A percentile compares a stretch with the other conserved stretches of the same genome.
These are phyloP conservation scores for Chaetomium cochliodes DNA, from an alignment of 495 filamentous ascomycete species.

Conservation along the genomic window DNA sequence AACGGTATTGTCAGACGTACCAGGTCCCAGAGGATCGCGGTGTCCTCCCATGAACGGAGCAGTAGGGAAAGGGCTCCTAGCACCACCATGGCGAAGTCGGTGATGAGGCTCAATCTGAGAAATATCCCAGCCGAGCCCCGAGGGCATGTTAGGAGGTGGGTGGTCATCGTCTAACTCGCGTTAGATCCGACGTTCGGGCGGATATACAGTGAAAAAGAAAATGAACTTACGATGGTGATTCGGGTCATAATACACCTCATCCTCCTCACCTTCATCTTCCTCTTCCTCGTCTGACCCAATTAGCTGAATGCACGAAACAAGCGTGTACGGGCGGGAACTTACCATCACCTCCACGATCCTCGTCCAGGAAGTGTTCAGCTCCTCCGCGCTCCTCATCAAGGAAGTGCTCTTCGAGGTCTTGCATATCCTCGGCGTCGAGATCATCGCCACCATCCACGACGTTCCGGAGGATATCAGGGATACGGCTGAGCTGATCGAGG, in stretches of 20 bases:
- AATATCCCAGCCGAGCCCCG: constrained; percentile 50
- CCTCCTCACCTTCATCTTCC: constrained; percentile 69
- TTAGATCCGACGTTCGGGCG: constrained; percentile 27
- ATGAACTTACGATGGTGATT: constrained; percentile 65
- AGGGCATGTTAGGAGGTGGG: constrained; percentile 38
- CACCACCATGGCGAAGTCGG: constrained; percentile 33
- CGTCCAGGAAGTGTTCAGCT: constrained; percentile 66
- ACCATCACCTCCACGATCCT: constrained; percentile 63
- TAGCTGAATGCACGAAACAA: constrained; percentile 25
- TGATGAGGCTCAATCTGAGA: constrained; percentile 39
- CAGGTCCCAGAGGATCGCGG: constrained; percentile 43
- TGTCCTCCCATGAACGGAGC: constrained; percentile 48
- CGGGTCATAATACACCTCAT: constrained; percentile 63
- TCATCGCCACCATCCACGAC: constrained; percentile 65
- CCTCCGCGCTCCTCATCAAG: constrained; percentile 63
- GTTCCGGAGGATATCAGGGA: constrained; percentile 58
- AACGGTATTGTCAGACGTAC: constrained; percentile 34
- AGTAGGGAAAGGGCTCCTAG: constrained; percentile 38
- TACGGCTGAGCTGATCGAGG: constrained; percentile 47
- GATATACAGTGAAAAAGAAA: constrained; percentile 11
- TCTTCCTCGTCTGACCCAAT: constrained; percentile 62
- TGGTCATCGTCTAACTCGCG: constrained; percentile 53
- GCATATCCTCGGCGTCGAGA: constrained; percentile 52
- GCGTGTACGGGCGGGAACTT: constrained; percentile 32
- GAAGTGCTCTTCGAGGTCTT: constrained; percentile 56